Evolutionary conservation across 257 asterid species (phyloP).

Genomic region (Penstemon davidsonii): DNA sequence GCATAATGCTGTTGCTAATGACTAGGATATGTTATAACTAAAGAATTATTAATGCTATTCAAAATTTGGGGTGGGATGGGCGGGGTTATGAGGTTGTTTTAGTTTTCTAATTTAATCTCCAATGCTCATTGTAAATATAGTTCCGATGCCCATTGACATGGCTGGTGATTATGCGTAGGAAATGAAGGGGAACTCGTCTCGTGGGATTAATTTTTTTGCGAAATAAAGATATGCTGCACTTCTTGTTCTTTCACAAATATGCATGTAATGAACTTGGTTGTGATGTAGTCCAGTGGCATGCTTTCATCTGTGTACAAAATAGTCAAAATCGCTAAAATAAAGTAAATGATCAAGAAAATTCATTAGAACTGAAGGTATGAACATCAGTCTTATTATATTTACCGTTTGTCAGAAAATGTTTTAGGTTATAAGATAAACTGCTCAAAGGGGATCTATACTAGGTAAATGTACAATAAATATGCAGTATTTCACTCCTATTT

Average conservation of each 20-base stretch:
- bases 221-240: constrained; percentile 2
- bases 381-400: not conserved
- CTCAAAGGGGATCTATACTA: not conserved
- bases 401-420: too few species aligned
- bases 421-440: too few species aligned
- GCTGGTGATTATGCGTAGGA: not conserved
- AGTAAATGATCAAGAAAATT: not conserved
- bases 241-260: constrained; percentile 2
- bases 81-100: not conserved
- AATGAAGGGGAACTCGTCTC: not conserved
- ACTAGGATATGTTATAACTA: not conserved
- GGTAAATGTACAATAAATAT: not conserved
- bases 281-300: not conserved
- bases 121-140: not conserved
- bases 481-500: not conserved
- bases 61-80: not conserved
- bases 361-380: constrained; percentile 8
- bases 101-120: not conserved
- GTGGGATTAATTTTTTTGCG: not conserved
- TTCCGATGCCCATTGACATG: not conserved
- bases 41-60: not conserved
- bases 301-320: not conserved
- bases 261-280: not conserved
- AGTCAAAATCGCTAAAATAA: not conserved
- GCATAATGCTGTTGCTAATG: not conserved